Percentiles rank a stretch among this genome's conserved stretches.
Conservation (phyloP, 305 asterid genomes). For the Fraxinus floribunda region DNA sequence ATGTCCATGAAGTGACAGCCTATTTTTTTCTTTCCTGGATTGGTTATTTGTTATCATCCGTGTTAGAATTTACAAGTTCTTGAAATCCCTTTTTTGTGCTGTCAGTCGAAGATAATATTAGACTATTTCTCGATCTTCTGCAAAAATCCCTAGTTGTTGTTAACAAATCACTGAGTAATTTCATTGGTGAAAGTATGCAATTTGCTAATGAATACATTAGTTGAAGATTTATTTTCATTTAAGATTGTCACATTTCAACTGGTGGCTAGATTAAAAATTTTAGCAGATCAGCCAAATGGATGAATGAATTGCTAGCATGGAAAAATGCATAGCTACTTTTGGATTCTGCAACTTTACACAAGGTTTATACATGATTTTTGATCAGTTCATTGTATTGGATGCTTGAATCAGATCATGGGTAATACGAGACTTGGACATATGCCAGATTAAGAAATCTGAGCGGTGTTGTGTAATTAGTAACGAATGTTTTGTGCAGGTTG, state of each 20-base stretch:
- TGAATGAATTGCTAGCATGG: background rate
- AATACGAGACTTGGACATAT: background rate
- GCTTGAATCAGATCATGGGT: background rate
- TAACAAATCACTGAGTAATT: background rate
- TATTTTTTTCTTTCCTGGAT: background rate
- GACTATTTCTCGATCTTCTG: background rate
- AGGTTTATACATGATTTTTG: background rate
- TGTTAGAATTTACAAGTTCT: background rate
- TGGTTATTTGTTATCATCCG: background rate
- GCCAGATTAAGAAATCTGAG: background rate
- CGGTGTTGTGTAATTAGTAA: background rate
- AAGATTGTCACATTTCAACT: background rate
- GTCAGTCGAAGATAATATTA: background rate
- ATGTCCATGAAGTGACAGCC: background rate
- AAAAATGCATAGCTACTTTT: background rate
- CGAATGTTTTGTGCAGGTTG: slow-evolving; percentile 21
- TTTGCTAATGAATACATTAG: background rate
- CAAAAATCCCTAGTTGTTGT: background rate
- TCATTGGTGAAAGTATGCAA: background rate
- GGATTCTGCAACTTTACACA: background rate
- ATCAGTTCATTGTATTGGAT: background rate
- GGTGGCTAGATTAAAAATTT: background rate
- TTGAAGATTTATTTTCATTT: background rate
- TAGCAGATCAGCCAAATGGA: background rate
- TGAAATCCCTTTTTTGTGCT: background rate